Percentiles rank a stretch among this genome's conserved stretches.
phyloP scores from a whole-genome alignment of 2,329 filamentous ascomycete genomes.

The Colletotrichum abscissum region DNA sequence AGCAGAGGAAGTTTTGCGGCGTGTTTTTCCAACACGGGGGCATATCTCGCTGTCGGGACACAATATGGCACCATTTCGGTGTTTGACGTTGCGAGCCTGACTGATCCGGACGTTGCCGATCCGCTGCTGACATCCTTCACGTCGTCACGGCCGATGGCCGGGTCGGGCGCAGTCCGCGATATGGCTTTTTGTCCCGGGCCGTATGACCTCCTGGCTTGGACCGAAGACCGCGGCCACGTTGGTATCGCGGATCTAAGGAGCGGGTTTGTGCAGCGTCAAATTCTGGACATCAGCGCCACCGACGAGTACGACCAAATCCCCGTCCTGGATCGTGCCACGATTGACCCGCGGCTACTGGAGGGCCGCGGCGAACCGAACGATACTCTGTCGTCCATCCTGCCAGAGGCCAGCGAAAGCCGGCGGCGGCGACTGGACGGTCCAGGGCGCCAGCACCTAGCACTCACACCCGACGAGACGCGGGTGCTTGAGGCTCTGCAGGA shows the following conservation, averaged over 20 bases:
- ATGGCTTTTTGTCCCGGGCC: slow-evolving; percentile 94
- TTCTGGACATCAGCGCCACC: slow-evolving; percentile 71
- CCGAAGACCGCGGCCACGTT: slow-evolving; percentile 84
- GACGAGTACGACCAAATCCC: slow-evolving; percentile 67
- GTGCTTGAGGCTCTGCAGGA: slow-evolving; percentile 68
- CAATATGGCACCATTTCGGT: slow-evolving; percentile 85
- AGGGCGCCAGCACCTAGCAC: slow-evolving; percentile 51
- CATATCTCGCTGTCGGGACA: slow-evolving; percentile 79
- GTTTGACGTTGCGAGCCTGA: slow-evolving; percentile 69
- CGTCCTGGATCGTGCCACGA: slow-evolving; percentile 65
- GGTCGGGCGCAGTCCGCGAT: slow-evolving; percentile 83
- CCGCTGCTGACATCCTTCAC: slow-evolving; percentile 80
- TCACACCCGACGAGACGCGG: slow-evolving; percentile 64
- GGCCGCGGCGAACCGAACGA: slow-evolving; percentile 56
- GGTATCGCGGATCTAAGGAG: slow-evolving; percentile 79
- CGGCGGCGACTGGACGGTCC: slow-evolving; percentile 24
- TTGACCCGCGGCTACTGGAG: slow-evolving; percentile 65
- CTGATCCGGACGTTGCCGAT: slow-evolving; percentile 56
- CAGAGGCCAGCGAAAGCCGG: slow-evolving; percentile 39
- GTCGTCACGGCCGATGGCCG: slow-evolving; percentile 78
- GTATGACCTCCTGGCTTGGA: slow-evolving; percentile 92
- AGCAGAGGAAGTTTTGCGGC: slow-evolving; percentile 80
- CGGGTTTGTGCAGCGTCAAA: slow-evolving; percentile 75
- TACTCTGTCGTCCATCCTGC: slow-evolving; percentile 41
- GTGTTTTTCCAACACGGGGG: slow-evolving; percentile 79